A percentile compares a stretch with the other conserved stretches of the same genome.
phyloP scores from a whole-genome alignment of 768 basidiomycete genomes.

The Mycena floridula region DNA sequence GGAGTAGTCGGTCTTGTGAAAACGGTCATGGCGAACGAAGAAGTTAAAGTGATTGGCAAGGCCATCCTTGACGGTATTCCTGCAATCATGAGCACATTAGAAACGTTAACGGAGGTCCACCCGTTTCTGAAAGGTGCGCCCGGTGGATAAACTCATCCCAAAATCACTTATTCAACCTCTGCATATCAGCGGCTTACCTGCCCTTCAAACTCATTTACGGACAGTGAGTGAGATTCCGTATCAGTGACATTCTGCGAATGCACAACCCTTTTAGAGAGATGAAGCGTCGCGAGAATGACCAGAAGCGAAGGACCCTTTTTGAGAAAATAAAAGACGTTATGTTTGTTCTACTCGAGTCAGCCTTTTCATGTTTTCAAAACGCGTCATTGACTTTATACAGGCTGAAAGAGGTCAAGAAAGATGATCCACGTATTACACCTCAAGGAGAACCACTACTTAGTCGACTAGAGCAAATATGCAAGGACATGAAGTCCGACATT shows the following conservation, averaged over 20 bases:
- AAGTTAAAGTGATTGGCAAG: slow-evolving; percentile 1
- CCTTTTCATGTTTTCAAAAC: not conserved
- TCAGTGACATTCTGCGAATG: too few relatives aligned
- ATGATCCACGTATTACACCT: not conserved
- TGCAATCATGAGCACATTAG: not conserved
- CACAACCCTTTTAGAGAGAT: too few relatives aligned
- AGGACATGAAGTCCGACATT: slow-evolving; percentile 4
- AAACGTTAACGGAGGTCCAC: slow-evolving; percentile 1
- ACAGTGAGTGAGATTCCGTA: too few relatives aligned
- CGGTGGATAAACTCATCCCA: not conserved
- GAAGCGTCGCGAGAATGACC: slow-evolving; percentile 5
- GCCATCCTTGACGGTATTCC: slow-evolving; percentile 3
- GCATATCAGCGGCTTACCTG: slow-evolving; percentile 1
- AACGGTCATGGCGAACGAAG: slow-evolving; percentile 4
- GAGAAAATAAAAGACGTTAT: slow-evolving; percentile 3
- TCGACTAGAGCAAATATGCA: not conserved
- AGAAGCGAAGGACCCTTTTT: slow-evolving; percentile 1
- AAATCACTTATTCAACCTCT: not conserved
- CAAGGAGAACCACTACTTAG: not conserved
- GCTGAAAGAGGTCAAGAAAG: not conserved
- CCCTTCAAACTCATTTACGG: slow-evolving; percentile 4
- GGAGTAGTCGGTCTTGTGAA: not conserved
- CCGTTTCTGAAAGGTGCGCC: slow-evolving; percentile 2
- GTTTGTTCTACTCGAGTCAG: not conserved
- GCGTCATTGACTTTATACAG: not conserved